A percentile compares a stretch with the other conserved stretches of the same genome.
Conservation (phyloP, 225 moss, liverwort and hornwort species). For the Anthoceros angustus region DNA sequence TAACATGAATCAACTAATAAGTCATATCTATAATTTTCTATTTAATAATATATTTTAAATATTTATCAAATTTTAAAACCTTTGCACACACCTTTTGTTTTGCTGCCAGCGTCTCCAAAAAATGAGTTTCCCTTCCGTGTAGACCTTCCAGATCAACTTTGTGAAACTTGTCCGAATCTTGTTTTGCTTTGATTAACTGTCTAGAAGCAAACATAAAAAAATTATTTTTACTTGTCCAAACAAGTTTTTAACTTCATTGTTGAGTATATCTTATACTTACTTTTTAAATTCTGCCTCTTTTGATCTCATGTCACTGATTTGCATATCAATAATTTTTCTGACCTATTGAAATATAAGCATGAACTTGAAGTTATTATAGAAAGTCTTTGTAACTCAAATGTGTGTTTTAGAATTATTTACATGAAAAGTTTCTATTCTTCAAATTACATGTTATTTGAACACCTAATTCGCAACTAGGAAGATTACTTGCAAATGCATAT, state of each 20-base stretch:
- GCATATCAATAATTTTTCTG: not conserved
- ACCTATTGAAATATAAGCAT: not conserved
- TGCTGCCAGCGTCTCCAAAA: conserved; percentile 44
- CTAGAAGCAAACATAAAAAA: conserved; percentile 12
- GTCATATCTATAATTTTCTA: not conserved
- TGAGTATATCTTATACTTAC: not conserved
- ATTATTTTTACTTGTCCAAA: not conserved
- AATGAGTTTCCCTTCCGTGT: conserved; percentile 49
- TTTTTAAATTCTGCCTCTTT: not conserved
- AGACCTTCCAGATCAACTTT: conserved; percentile 52
- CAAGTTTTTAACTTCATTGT: not conserved
- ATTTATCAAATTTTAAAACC: not conserved
- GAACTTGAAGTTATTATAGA: not conserved
- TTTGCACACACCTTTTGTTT: conserved; percentile 56
- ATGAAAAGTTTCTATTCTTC: too few relatives aligned
- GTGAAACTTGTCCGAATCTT: conserved; percentile 67
- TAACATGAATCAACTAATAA: not conserved
- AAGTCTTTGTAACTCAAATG: not conserved
- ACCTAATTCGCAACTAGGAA: too few relatives aligned
- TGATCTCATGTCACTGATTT: not conserved
- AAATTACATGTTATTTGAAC: too few relatives aligned
- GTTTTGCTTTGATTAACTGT: conserved; percentile 51
- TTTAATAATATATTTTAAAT: not conserved
- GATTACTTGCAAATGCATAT: not conserved
- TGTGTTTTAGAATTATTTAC: too few relatives aligned